Conservation (phyloP, 371 early-diverging fungal genomes). For the Mortierella sp. region DNA sequence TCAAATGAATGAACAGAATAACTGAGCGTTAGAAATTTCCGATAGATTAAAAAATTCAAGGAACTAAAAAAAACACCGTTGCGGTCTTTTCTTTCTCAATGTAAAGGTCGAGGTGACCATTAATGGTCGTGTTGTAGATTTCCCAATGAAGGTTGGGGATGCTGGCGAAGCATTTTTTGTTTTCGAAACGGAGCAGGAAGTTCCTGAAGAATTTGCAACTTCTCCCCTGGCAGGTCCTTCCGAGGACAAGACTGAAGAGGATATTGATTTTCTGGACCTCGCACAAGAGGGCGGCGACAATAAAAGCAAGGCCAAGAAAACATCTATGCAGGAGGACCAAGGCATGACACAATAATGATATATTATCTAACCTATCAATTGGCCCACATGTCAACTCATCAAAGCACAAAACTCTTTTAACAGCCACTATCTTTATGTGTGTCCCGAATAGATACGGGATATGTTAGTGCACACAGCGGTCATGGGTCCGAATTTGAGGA, state of each 20-base stretch:
- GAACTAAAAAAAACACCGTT: neutral
- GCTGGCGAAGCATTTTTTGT: conserved; percentile 99
- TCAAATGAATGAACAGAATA: neutral
- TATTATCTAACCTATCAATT: neutral
- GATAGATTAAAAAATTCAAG: too few relatives aligned
- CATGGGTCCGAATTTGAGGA: conserved; percentile 63
- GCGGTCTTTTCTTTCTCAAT: neutral
- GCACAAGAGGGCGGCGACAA: conserved; percentile 16
- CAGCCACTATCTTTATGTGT: neutral
- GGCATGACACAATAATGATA: conserved; percentile 20
- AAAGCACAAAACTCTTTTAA: neutral
- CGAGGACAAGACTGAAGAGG: conserved; percentile 31
- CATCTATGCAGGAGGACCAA: conserved; percentile 26
- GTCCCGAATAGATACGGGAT: conserved; percentile 36
- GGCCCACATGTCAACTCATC: conserved; percentile 1
- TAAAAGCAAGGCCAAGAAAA: neutral
- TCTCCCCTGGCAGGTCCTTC: conserved; percentile 87
- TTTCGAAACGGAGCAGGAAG: conserved; percentile 86
- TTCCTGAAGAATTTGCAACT: conserved; percentile 91
- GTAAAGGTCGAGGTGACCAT: conserved; percentile 87
- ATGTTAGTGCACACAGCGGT: conserved; percentile 58
- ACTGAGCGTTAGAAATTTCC: conserved; percentile 1
- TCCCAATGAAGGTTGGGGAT: conserved; percentile 98
- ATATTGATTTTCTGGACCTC: conserved; percentile 53
- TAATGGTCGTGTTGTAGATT: conserved; percentile 83